A percentile compares a stretch with the other conserved stretches of the same genome.
These are phyloP conservation scores for Pseudopyrenochaeta lycopersici DNA, from an alignment of 2,329 filamentous ascomycete species.

Conservation along the genomic window DNA sequence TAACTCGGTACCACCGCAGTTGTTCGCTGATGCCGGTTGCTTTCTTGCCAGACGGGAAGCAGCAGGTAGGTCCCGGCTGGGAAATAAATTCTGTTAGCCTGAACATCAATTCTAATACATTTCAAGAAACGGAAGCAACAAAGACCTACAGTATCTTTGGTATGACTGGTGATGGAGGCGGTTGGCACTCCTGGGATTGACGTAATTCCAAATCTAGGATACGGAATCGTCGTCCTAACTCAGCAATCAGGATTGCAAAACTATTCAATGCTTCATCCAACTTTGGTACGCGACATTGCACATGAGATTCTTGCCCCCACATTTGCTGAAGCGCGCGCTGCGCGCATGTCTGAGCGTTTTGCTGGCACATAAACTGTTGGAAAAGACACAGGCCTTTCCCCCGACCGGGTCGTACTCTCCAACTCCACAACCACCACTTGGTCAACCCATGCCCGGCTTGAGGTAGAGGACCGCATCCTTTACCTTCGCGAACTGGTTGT, in stretches of 20 bases:
- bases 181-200: constrained; percentile 44
- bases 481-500: constrained; percentile 38
- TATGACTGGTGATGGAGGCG: constrained; percentile 43
- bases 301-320: constrained; percentile 38
- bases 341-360: constrained; percentile 23
- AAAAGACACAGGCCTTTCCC: constrained; percentile 27
- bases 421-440: constrained; percentile 3
- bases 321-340: constrained; percentile 30
- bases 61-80: constrained; percentile 40
- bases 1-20: constrained; percentile 34
- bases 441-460: constrained; percentile 31
- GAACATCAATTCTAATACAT: constrained; percentile 15
- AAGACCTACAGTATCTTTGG: constrained; percentile 41
- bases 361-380: constrained; percentile 31
- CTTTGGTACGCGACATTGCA: constrained; percentile 14
- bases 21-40: constrained; percentile 29
- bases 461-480: constrained; percentile 34
- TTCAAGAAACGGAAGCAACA: constrained; percentile 1
- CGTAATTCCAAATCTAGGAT: constrained; percentile 39
- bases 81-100: constrained; percentile 33
- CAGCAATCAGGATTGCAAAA: constrained; percentile 23
- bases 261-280: constrained; percentile 29
- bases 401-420: constrained; percentile 19
- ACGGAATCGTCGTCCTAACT: constrained; percentile 35
- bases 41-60: constrained; percentile 34